Evolutionary conservation across 2,329 filamentous ascomycete species (phyloP).

Genomic region (Colletotrichum sp.): DNA sequence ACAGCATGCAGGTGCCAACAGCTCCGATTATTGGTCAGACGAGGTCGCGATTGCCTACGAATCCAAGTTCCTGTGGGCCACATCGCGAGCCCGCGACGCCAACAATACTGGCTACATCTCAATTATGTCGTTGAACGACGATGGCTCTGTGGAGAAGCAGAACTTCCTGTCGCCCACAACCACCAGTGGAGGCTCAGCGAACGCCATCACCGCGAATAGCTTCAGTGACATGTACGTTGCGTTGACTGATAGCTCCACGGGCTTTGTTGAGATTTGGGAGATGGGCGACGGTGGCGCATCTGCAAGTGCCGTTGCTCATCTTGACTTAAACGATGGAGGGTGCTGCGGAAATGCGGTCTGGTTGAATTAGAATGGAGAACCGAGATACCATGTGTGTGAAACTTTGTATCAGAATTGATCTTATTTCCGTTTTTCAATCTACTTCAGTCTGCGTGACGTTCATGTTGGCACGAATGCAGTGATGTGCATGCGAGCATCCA

Average conservation of each 20-base stretch:
- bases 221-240: slow-evolving; percentile 35
- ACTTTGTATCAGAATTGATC: not conserved
- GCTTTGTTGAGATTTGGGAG: slow-evolving; percentile 39
- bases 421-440: not conserved
- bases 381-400: not conserved
- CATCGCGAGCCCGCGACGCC: not conserved
- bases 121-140: slow-evolving; percentile 28
- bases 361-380: not conserved
- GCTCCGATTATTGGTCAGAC: not conserved
- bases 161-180: slow-evolving; percentile 32
- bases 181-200: slow-evolving; percentile 37
- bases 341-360: not conserved
- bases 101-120: slow-evolving; percentile 34
- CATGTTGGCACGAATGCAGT: not conserved
- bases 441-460: not conserved
- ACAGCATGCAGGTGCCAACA: not conserved
- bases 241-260: slow-evolving; percentile 35
- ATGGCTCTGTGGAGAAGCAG: slow-evolving; percentile 29
- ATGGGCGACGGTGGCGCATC: slow-evolving; percentile 21
- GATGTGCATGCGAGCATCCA: not conserved
- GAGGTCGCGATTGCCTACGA: not conserved
- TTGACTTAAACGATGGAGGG: not conserved
- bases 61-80: not conserved
- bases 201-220: slow-evolving; percentile 33
- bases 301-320: not conserved